Conservation (phyloP, 306 rosid genomes). For the Geum urbanum region DNA sequence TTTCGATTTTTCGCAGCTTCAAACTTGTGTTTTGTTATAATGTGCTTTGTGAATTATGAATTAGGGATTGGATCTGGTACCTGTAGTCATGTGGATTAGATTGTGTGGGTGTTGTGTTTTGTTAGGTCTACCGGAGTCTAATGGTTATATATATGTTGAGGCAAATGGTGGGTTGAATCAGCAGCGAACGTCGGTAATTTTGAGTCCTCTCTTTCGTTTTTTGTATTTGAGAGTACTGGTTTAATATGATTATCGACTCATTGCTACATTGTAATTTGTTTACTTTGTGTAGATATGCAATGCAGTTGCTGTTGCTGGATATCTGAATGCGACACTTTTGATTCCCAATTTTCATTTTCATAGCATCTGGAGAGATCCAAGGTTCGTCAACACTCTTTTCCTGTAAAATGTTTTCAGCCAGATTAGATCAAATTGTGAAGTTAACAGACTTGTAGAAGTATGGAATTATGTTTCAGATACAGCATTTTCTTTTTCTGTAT, state of each 20-base stretch:
- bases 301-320: constrained; percentile 97
- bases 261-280: constrained; percentile 26
- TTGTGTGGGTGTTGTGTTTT: constrained; percentile 15
- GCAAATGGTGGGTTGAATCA: constrained; percentile 98
- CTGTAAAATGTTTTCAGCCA: too few relatives aligned
- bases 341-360: constrained; percentile 95
- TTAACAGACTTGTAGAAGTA: too few relatives aligned
- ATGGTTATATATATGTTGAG: constrained; percentile 90
- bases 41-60: background rate
- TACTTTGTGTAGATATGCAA: constrained; percentile 71
- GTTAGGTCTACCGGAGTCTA: constrained; percentile 74
- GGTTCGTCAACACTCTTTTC: constrained; percentile 43
- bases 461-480: background rate
- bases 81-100: too few relatives aligned
- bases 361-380: constrained; percentile 99
- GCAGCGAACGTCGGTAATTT: constrained; percentile 91
- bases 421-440: background rate
- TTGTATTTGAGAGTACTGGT: constrained; percentile 21
- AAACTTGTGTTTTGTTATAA: background rate
- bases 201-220: constrained; percentile 14
- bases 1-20: background rate
- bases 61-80: too few relatives aligned
- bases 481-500: background rate
- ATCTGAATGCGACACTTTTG: constrained; percentile 94
- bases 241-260: constrained; percentile 24